Base-by-base conservation (phyloP, 1,284 basidiomycete species). In the Irpex lacteus region DNA sequence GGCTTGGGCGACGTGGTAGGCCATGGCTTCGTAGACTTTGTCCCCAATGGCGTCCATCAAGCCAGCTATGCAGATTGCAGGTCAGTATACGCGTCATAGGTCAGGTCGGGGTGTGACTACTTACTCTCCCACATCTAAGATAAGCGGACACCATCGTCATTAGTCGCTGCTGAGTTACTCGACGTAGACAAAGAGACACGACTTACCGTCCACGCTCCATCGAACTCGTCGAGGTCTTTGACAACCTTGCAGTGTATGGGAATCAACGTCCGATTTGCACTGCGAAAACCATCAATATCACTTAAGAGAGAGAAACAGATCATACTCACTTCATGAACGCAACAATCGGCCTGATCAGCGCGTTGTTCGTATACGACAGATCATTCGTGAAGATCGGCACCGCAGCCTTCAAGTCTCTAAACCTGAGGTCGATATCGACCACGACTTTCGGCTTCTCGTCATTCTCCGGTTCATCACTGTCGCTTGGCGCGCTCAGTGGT, bases 261-360 rank as follows among this genome's bases (percentile, higher is more conserved):
- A 2, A 98, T 87, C 67, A 98, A 78, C 0, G 96, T 98, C 66
- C 90, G 87, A 74, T 98, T 96, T 0, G 92, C 91, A 74, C 94
- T 96, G 66, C 4, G 9, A 19, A 15, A 9, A 21, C 2, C 47
- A 15, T 70, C 56, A 71, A 61, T n/a, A 59, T n/a, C 21, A 52
- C 15, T 36, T 2, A 34, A 50, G 47, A 55, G 21, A 60, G 5
- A 44, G 8, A 4, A 53, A 32, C 37, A 36, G 37, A 15, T 34
- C 1, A 19, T 18, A 80, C 90, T 68, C 70, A 95, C 93, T 98
- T 98, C 87, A 99, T 98, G 74, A 99, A 99, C 0, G 96, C 96
- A 4, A 99, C 98, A 67, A 99, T 98, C 3, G 98, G 97, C 64
- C 98, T 80, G 52, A 98, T 92, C 37, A 99, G 81, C n/a, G 97